Evolutionary conservation across 23 red algal species (phyloP).

Genomic region (Gracilaria domingensis): DNA sequence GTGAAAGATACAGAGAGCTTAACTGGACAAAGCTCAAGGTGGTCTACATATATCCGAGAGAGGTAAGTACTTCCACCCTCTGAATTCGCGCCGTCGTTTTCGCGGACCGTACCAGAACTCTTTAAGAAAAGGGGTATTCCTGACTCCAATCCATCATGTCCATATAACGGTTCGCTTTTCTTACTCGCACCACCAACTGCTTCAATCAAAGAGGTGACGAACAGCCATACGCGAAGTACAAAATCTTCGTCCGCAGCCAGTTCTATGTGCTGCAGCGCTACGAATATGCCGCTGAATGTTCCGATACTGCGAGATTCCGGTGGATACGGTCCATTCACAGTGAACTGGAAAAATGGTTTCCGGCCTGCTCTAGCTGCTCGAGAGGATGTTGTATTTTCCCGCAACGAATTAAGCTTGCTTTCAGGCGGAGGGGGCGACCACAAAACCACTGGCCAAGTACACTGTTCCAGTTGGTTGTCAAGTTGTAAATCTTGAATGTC

Average conservation of each 20-base stretch:
- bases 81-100: neutral
- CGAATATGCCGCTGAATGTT: constrained; percentile 67
- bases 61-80: neutral
- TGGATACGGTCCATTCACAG: constrained; percentile 59
- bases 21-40: constrained; percentile 80
- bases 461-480: constrained; percentile 82
- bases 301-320: constrained; percentile 38
- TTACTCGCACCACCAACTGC: constrained; percentile 59
- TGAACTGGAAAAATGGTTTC: constrained; percentile 80
- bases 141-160: constrained; percentile 56
- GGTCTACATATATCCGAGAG: constrained; percentile 80
- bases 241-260: constrained; percentile 80
- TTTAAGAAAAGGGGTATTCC: constrained; percentile 35
- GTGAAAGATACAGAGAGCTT: constrained; percentile 86
- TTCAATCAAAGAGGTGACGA: constrained; percentile 68
- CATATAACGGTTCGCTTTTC: constrained; percentile 40
- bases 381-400: constrained; percentile 10
- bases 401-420: neutral
- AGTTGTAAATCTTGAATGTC: constrained; percentile 85
- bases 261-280: constrained; percentile 73
- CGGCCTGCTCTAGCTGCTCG: neutral
- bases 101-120: neutral
- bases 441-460: constrained; percentile 85
- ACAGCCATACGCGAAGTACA: constrained; percentile 73
- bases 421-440: constrained; percentile 79